Base-by-base conservation (phyloP, 257 asterid species). In the Ehretia macrophylla region DNA sequence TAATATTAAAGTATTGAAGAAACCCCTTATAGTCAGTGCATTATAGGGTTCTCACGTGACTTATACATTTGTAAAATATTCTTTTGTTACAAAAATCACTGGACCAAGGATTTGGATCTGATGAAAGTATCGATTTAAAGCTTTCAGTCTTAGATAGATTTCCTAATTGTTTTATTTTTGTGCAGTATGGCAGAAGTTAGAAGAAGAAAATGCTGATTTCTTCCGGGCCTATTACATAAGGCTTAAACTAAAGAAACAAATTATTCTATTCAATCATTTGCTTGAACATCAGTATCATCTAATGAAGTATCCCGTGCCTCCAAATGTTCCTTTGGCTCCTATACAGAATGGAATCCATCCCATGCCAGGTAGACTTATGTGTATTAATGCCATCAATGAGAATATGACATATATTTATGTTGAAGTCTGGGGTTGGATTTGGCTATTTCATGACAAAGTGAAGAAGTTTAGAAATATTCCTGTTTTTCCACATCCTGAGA, bases 121-220 rank as follows among this genome's bases (percentile, higher is more conserved):
- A 10, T 17, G 23, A 50, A 9, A 17, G 5, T n/a, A 17, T 14
- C 17, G 10, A 11, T 52, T 52, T 21, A 20, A 5, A 49, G 54
- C 22, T 9, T 49, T 49, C 11, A 21, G 20, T 49, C 22, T 49
- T 27, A 1, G 4, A 1, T 6, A 27, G 35, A 27, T 27, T 27
- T 27, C 35, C 11, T 49, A 18, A 11, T 16, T 50, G 9, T 63
- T 51, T 48, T 71, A 49, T 62, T 46, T 70, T 22, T 47, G 65
- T 59, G 17, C 77, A 92, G 99, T 92, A 60, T 92, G 99, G 99
- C 97, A 88, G 79, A 92, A 88, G 74, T 64, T 92, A 72, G 99
- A 92, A 83, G 97, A 92, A 72, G 97, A 92, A 75, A 92, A 92
- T 77, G 83, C 97, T 0, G 96, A 88, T 42, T 92, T 92, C 72